Conservation (phyloP, 139 green algal species). For the Asterochloris sp. region DNA sequence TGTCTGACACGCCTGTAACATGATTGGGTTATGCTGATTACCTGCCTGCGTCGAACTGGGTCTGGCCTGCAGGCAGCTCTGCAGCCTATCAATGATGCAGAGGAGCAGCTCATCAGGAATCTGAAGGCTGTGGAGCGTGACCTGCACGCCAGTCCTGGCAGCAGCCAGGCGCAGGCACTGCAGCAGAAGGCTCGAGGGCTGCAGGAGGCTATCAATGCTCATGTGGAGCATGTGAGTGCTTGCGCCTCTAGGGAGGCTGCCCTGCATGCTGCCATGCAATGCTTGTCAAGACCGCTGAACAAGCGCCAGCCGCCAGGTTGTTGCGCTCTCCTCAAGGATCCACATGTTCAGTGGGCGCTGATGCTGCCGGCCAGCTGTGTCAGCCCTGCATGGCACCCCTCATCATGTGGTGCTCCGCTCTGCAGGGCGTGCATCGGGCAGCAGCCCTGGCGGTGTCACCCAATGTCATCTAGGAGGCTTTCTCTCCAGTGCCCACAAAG, state of each 20-base stretch:
- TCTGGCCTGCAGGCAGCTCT: conserved; percentile 10
- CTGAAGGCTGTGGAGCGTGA: conserved; percentile 27
- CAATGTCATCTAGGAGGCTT: too few relatives aligned
- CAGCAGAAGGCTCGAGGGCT: conserved; percentile 1
- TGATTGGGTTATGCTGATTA: too few relatives aligned
- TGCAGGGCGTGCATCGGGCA: too few relatives aligned
- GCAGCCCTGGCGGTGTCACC: neutral
- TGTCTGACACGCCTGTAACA: too few relatives aligned
- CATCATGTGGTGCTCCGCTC: too few relatives aligned
- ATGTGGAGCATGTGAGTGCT: conserved; percentile 14
- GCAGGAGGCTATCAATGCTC: neutral
- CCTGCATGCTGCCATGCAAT: neutral
- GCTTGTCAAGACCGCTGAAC: neutral
- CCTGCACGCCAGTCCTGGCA: conserved; percentile 15
- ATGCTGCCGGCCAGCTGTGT: neutral
- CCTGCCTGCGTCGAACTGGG: neutral
- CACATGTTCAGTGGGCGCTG: neutral
- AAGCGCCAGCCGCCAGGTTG: neutral
- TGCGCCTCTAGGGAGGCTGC: neutral
- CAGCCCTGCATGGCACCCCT: too few relatives aligned
- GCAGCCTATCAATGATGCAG: conserved; percentile 19
- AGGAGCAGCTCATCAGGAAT: conserved; percentile 33
- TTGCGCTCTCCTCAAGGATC: neutral
- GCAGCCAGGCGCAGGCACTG: neutral
- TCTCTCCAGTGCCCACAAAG: too few relatives aligned